These are phyloP conservation scores for Suillus alpinus DNA, from an alignment of 768 basidiomycete genomes.

Conservation along the genomic window DNA sequence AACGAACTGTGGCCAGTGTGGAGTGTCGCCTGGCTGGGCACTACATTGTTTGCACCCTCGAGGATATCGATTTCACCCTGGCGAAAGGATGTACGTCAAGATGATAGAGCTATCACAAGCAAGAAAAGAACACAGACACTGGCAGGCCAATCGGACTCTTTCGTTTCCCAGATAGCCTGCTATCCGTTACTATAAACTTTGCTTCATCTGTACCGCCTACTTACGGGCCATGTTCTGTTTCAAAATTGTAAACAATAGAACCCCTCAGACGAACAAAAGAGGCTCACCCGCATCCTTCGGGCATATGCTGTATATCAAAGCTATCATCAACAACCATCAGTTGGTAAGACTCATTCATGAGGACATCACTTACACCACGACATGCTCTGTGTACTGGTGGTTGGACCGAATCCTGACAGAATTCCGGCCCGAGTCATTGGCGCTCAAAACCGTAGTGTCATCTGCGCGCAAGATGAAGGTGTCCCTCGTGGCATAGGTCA, in stretches of 20 bases:
- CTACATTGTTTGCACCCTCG: conserved; percentile 43
- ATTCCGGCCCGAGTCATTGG: conserved; percentile 24
- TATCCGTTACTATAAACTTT: not conserved
- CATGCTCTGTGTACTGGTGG: conserved; percentile 15
- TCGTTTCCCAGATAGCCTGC: conserved; percentile 3
- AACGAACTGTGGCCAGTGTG: conserved; percentile 27
- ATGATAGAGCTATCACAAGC: not conserved
- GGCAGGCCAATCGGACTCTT: conserved; percentile 16
- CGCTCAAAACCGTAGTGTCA: conserved; percentile 19
- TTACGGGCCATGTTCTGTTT: conserved; percentile 26
- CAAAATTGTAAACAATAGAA: not conserved
- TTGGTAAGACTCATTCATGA: not conserved
- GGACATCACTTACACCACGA: conserved; percentile 16
- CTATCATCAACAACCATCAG: conserved; percentile 5
- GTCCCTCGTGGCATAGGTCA: conserved; percentile 27
- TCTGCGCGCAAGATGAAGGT: conserved; percentile 32
- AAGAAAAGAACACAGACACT: conserved; percentile 1
- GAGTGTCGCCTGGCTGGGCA: conserved; percentile 31
- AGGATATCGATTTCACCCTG: conserved; percentile 47
- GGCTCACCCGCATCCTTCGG: conserved; percentile 29
- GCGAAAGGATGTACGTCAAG: not conserved
- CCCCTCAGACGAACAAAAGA: not conserved
- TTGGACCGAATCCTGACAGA: conserved; percentile 29
- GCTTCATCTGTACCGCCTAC: not conserved
- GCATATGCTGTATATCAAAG: conserved; percentile 31